Evolutionary conservation across 495 filamentous ascomycete genomes (phyloP).

Genomic region (Usnea hakonensis): DNA sequence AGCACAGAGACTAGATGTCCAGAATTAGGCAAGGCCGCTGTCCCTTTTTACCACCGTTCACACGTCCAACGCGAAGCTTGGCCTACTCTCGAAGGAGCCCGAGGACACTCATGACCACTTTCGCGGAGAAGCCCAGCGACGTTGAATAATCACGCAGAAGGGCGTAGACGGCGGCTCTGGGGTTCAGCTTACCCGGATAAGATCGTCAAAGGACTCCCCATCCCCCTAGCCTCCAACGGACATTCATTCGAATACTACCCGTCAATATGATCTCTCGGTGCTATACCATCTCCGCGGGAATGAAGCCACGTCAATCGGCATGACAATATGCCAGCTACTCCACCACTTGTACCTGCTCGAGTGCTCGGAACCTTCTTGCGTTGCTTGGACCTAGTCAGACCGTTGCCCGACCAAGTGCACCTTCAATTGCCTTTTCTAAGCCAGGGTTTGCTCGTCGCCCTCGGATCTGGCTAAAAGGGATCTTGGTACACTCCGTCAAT

Average conservation of each 20-base stretch:
- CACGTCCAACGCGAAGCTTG: neutral
- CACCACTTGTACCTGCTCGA: neutral
- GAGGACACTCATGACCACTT: neutral
- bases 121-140: neutral
- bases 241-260: neutral
- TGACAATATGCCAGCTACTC: neutral
- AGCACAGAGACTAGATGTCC: slow-evolving; percentile 7
- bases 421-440: too few relatives aligned
- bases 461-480: too few relatives aligned
- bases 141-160: neutral
- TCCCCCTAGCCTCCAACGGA: neutral
- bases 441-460: too few relatives aligned
- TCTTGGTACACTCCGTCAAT: too few relatives aligned
- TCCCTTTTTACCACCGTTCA: neutral
- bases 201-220: neutral
- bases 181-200: neutral
- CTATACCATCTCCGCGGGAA: neutral
- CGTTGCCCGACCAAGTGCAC: too few relatives aligned
- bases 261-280: neutral
- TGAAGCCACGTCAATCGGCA: neutral
- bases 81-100: neutral
- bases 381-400: neutral
- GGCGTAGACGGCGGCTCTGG: neutral
- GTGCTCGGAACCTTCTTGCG: neutral
- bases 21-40: slow-evolving; percentile 9